A percentile compares a stretch with the other conserved stretches of the same genome.
Conservation (phyloP, 1,284 basidiomycete genomes). For the Trichosporon sp. region DNA sequence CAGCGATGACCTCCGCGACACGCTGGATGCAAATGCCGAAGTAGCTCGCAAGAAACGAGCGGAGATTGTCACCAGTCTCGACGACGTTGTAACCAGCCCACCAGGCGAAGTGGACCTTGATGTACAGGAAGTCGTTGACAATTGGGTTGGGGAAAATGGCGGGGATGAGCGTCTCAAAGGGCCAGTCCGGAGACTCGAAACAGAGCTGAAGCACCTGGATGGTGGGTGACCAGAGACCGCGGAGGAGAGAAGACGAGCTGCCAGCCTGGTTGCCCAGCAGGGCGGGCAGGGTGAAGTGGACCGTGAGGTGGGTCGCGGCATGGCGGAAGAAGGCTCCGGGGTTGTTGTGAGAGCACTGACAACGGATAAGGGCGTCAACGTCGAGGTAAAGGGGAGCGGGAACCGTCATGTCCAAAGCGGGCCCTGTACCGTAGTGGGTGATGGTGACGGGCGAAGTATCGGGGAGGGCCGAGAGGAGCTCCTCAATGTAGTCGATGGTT, state of each 20-base stretch:
- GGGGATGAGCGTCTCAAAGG: background rate
- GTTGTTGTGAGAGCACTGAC: background rate
- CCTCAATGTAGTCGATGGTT: background rate
- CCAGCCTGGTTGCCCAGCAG: background rate
- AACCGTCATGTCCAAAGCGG: background rate
- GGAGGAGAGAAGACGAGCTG: background rate
- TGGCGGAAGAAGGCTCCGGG: background rate
- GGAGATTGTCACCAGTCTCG: background rate
- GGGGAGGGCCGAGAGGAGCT: background rate
- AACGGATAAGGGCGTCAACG: background rate
- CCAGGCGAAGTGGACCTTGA: background rate
- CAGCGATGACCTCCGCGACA: background rate
- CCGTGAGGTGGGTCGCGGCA: background rate
- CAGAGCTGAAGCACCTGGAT: background rate
- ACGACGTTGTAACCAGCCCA: background rate
- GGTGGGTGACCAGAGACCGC: background rate
- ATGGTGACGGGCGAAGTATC: background rate
- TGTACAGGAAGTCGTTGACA: background rate
- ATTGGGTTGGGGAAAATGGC: background rate
- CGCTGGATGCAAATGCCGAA: background rate
- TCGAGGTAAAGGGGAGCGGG: background rate
- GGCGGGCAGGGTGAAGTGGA: background rate
- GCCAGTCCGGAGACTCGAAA: background rate
- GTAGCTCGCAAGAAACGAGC: background rate
- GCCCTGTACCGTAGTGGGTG: background rate